These are phyloP conservation scores for Quercus rubra DNA, from an alignment of 306 rosid species.

Conservation along the genomic window DNA sequence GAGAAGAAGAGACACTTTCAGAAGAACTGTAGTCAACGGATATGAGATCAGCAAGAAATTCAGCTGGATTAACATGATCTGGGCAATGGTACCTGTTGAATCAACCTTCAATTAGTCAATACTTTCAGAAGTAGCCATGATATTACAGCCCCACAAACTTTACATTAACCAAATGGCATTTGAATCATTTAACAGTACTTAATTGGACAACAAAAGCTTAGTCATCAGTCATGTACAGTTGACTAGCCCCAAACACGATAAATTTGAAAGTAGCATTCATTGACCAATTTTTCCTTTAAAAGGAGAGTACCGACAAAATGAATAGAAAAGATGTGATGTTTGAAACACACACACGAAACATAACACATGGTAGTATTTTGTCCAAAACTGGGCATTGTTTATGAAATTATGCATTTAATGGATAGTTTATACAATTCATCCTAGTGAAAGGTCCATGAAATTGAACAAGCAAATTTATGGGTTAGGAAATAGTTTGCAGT, in stretches of 20 bases:
- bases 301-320: neutral
- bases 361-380: neutral
- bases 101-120: constrained; percentile 20
- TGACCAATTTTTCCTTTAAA: neutral
- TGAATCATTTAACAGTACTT: constrained; percentile 1
- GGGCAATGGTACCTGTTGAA: constrained; percentile 79
- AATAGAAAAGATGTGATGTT: neutral
- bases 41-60: constrained; percentile 94
- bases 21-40: constrained; percentile 89
- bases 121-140: constrained; percentile 19
- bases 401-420: neutral
- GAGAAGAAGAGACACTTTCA: constrained; percentile 74
- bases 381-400: neutral
- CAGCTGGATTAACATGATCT: constrained; percentile 86
- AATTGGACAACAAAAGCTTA: constrained; percentile 13
- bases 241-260: neutral
- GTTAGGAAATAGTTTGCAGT: neutral
- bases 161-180: constrained; percentile 7
- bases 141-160: neutral
- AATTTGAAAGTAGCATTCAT: neutral
- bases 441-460: neutral
- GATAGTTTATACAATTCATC: neutral
- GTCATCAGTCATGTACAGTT: neutral
- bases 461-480: neutral
- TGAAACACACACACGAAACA: neutral